phyloP scores from a whole-genome alignment of 768 basidiomycete species.

The Coprinopsis strossmayeri region DNA sequence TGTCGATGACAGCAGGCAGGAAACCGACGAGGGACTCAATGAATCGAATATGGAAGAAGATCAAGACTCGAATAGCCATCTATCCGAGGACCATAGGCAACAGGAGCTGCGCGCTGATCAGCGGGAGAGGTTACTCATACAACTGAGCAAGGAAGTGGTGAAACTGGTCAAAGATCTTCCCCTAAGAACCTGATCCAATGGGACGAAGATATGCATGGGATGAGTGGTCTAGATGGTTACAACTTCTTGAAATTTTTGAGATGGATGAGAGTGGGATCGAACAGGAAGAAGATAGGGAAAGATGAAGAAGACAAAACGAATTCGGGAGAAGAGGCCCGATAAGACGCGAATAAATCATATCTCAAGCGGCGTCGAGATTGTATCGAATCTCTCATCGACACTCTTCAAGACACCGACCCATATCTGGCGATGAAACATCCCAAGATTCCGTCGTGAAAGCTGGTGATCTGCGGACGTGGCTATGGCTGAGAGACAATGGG shows the following conservation, averaged over 20 bases:
- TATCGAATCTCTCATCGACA: background rate
- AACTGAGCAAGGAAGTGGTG: slow-evolving; percentile 23
- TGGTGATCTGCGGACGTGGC: slow-evolving; percentile 20
- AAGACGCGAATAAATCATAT: no score
- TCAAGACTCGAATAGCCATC: no score
- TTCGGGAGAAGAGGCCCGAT: no score
- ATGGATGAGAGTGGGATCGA: background rate
- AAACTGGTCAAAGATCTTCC: slow-evolving; percentile 24
- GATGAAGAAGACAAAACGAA: background rate
- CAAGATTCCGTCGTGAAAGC: background rate
- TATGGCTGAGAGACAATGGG: slow-evolving; percentile 33
- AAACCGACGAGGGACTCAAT: no score
- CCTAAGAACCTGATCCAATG: slow-evolving; percentile 15
- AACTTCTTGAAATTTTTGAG: slow-evolving; percentile 19
- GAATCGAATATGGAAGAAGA: no score
- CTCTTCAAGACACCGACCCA: background rate
- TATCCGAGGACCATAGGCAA: no score
- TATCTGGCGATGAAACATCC: no score
- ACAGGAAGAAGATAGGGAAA: background rate
- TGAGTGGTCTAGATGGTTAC: slow-evolving; percentile 28
- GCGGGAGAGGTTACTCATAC: no score
- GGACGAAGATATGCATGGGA: slow-evolving; percentile 27
- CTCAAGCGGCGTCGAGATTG: background rate
- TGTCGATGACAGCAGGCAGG: no score
- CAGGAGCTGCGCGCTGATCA: no score